phyloP scores from a whole-genome alignment of 2,329 filamentous ascomycete species.

The Aureobasidium sp. region DNA sequence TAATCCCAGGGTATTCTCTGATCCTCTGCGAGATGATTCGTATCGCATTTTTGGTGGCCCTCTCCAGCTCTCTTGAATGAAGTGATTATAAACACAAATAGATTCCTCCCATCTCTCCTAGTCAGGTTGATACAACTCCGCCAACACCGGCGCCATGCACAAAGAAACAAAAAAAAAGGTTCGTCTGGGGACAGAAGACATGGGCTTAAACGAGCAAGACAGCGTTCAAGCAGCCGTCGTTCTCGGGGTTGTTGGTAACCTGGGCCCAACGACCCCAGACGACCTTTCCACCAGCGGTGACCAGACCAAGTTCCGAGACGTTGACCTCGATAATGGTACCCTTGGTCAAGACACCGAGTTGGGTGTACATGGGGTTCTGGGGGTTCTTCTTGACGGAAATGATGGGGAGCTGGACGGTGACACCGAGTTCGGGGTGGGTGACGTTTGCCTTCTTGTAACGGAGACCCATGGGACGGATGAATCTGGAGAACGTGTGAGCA shows the following conservation, averaged over 20 bases:
- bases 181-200: not conserved
- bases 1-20: not conserved
- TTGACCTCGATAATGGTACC: conserved; percentile 87
- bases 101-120: not conserved
- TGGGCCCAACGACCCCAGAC: conserved; percentile 84
- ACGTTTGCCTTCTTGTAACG: conserved; percentile 66
- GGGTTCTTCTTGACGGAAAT: conserved; percentile 72
- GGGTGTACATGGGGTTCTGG: conserved; percentile 83
- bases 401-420: conserved; percentile 70
- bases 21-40: not conserved
- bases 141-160: conserved; percentile 15
- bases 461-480: conserved; percentile 63
- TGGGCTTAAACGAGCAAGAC: conserved; percentile 16
- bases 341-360: conserved; percentile 81
- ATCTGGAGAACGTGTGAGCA: conserved; percentile 39
- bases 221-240: conserved; percentile 48
- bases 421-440: conserved; percentile 67
- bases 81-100: not conserved
- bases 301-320: conserved; percentile 80
- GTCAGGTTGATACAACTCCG: conserved; percentile 2
- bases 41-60: not conserved
- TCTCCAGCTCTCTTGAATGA: not conserved
- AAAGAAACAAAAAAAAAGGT: conserved; percentile 5
- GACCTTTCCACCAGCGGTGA: conserved; percentile 85
- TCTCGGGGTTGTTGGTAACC: conserved; percentile 52